phyloP scores from a whole-genome alignment of 345 rosid species.

The Hibiscus tridactylites region DNA sequence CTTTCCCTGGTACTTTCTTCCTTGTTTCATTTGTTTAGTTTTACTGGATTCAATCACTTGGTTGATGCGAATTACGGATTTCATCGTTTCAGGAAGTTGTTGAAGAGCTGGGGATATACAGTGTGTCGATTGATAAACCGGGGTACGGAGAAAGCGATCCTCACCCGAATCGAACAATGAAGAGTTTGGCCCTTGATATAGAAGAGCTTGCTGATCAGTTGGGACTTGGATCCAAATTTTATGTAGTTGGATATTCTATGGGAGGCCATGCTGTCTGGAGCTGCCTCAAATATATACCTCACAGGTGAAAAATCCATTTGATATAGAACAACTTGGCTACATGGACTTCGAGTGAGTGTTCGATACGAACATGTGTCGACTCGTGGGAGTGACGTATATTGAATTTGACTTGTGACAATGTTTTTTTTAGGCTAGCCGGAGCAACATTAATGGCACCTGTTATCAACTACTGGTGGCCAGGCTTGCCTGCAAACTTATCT shows the following conservation, averaged over 20 bases:
- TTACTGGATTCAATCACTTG: background rate
- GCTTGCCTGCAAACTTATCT: conserved; percentile 34
- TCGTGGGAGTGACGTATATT: too few relatives aligned
- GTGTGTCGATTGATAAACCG: conserved; percentile 39
- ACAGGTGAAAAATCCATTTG: conserved; percentile 25
- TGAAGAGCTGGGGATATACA: conserved; percentile 31
- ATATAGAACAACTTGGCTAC: background rate
- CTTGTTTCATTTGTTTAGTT: background rate
- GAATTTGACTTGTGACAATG: background rate
- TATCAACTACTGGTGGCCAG: conserved; percentile 55
- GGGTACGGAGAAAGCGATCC: conserved; percentile 53
- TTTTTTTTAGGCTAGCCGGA: conserved; percentile 41
- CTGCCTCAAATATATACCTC: conserved; percentile 49
- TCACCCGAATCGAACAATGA: conserved; percentile 21
- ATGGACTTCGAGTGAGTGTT: background rate
- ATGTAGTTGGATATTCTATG: conserved; percentile 40
- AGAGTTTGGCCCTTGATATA: conserved; percentile 35
- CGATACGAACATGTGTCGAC: too few relatives aligned
- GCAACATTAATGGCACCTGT: conserved; percentile 37
- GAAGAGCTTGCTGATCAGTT: conserved; percentile 43
- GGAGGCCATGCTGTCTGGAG: conserved; percentile 45
- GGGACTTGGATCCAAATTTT: conserved; percentile 35
- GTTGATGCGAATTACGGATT: background rate
- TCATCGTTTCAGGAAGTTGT: conserved; percentile 26
- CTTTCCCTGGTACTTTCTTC: conserved; percentile 24